These are phyloP conservation scores for Clarireedia homoeocarpa DNA, from an alignment of 2,329 filamentous ascomycete genomes.

Conservation along the genomic window DNA sequence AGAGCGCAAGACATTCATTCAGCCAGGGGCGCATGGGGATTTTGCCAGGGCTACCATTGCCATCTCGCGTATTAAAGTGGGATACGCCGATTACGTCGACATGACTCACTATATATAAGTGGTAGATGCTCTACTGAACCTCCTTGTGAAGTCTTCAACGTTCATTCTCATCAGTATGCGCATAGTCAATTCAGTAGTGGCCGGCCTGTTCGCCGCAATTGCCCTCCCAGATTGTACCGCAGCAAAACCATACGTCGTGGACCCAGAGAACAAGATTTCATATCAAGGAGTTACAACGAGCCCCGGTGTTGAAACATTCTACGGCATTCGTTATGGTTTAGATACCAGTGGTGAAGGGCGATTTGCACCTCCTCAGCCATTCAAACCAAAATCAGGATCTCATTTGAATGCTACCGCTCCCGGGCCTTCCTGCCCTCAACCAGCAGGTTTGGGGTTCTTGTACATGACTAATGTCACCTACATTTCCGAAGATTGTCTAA, in stretches of 20 bases:
- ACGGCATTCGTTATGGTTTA: constrained; percentile 39
- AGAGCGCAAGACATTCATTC: no score
- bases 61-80: no score
- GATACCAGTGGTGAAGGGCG: constrained; percentile 38
- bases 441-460: constrained; percentile 28
- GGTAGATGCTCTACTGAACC: neutral
- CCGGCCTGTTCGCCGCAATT: neutral
- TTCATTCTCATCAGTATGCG: neutral
- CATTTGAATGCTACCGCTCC: constrained; percentile 33
- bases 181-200: neutral
- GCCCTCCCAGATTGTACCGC: neutral
- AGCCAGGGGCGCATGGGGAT: no score
- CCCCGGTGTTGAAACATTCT: constrained; percentile 37
- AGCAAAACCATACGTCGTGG: constrained; percentile 14
- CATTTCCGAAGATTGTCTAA: constrained; percentile 53
- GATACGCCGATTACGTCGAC: no score
- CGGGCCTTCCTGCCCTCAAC: constrained; percentile 39
- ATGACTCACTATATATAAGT: no score
- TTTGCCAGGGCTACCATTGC: no score
- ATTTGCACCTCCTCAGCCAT: constrained; percentile 38
- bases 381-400: constrained; percentile 28
- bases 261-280: constrained; percentile 28
- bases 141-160: neutral
- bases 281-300: constrained; percentile 38
- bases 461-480: constrained; percentile 32